Base-by-base conservation (phyloP, 768 basidiomycete species). In the Boletus subparvulus region DNA sequence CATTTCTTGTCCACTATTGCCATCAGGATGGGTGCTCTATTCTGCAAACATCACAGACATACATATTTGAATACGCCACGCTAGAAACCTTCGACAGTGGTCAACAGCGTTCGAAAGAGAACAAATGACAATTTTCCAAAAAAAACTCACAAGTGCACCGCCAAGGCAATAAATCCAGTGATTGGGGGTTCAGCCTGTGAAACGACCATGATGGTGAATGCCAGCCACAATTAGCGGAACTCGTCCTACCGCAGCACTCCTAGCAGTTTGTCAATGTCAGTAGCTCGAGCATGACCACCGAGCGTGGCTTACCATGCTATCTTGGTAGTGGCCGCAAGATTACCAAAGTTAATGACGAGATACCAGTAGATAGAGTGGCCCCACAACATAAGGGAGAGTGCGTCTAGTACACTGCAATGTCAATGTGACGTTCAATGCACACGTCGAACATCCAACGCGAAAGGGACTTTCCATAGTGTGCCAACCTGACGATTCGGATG, bases 1-100 rank as follows among this genome's bases (percentile, higher is more conserved):
- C 55, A 52, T n/a, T 14, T 33, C 21, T 8, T 21, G 30, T 52
- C 32, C 50, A 56, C 55, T 56, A 32, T 17, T 19, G 13, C n/a
- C 12, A 21, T 46, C 39, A 40, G 24, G 13, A 33, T 11, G 17
- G 8, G n/a, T 16, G 16, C 5, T n/a, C n/a, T n/a, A n/a, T n/a
- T 33, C n/a, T 32, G 30, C 24, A 30, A 32, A 13, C 1, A 32
- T 16, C 12, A 16, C 37, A 24, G 17, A 41, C 42, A 17, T 41
- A 52, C 50, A 50, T 51, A 28, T 50, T 40, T 56, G 48, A 16
- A 55, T 30, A 11, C 44, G 50, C 55, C 55, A 46, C 3, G 37
- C 24, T 33, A 56, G 37, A 46, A 51, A 56, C n/a, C 55, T 56
- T 42, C 3, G 13, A 35, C 14, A 4, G 17, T 26, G 17, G 21